Evolutionary conservation across 805 yeast species (phyloP).

Genomic region (Candida ortonii): DNA sequence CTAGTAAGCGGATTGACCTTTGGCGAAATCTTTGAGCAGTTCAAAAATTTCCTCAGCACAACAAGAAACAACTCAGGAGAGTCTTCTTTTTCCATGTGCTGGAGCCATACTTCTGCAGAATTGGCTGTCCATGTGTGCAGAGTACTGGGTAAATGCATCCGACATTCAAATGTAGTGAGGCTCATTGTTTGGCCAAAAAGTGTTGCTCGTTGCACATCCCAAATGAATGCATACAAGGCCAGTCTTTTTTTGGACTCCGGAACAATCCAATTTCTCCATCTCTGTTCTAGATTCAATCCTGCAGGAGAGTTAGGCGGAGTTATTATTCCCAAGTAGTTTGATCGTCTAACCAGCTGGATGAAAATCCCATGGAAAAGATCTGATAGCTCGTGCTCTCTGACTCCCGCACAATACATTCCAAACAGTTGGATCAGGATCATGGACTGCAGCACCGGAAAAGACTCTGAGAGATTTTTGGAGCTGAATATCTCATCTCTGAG

Average conservation of each 20-base stretch:
- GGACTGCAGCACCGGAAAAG: conserved; percentile 13
- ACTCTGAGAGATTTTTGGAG: conserved; percentile 5
- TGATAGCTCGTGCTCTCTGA: conserved; percentile 11
- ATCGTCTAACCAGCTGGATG: conserved; percentile 10
- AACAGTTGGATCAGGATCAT: conserved; percentile 15
- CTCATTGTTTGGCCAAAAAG: conserved; percentile 12
- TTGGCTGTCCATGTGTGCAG: conserved; percentile 14
- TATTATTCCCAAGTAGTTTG: conserved; percentile 5
- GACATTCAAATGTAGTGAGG: conserved; percentile 15
- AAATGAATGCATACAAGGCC: conserved; percentile 10
- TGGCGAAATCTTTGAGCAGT: conserved; percentile 3
- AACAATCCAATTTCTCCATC: conserved; percentile 12
- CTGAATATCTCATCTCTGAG: conserved; percentile 9
- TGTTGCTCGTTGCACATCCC: conserved; percentile 16
- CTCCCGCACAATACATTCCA: conserved; percentile 9
- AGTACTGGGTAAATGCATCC: conserved; percentile 11
- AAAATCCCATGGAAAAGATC: conserved; percentile 10
- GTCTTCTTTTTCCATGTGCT: conserved; percentile 2
- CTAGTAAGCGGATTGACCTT: conserved; percentile 6
- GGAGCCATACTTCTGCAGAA: conserved; percentile 4
- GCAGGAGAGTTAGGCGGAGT: not conserved
- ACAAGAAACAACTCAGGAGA: conserved; percentile 5
- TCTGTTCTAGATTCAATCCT: conserved; percentile 1
- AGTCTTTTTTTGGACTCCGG: conserved; percentile 16
- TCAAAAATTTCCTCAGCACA: conserved; percentile 7